Conservation (phyloP, 1,139 yeast genomes). For the Pichia sp. region DNA sequence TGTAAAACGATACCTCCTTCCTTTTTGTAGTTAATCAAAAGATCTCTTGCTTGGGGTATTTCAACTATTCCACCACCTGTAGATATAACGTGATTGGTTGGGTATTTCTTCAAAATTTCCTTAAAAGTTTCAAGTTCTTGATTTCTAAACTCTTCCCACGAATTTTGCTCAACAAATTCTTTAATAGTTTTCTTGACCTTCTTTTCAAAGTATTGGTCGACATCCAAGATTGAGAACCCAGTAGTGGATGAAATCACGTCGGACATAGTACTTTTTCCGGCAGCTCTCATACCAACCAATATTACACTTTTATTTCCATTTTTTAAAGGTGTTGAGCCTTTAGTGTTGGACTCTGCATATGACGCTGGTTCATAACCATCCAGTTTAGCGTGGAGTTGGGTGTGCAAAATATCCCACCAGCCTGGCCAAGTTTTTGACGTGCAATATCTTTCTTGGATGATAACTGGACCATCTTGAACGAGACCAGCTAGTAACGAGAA, state of each 20-base stretch:
- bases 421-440: slow-evolving; percentile 99
- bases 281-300: slow-evolving; percentile 97
- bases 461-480: slow-evolving; percentile 48
- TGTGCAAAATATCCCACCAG: slow-evolving; percentile 94
- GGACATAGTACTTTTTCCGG: slow-evolving; percentile 89
- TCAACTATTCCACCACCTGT: slow-evolving; percentile 98
- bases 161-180: slow-evolving; percentile 58
- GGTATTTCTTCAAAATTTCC: slow-evolving; percentile 44
- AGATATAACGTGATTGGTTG: slow-evolving; percentile 67
- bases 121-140: slow-evolving; percentile 60
- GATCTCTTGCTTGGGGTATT: slow-evolving; percentile 57
- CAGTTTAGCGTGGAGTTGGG: slow-evolving; percentile 57
- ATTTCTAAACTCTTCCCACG: slow-evolving; percentile 85
- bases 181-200: slow-evolving; percentile 55
- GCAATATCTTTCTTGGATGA: slow-evolving; percentile 81
- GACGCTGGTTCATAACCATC: slow-evolving; percentile 59
- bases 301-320: slow-evolving; percentile 59
- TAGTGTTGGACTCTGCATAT: slow-evolving; percentile 16
- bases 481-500: slow-evolving; percentile 77
- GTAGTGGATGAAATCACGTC: slow-evolving; percentile 70
- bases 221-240: slow-evolving; percentile 71
- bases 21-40: slow-evolving; percentile 49
- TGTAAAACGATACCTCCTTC: slow-evolving; percentile 79
- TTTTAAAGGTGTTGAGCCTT: slow-evolving; percentile 19
- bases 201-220: slow-evolving; percentile 69